Evolutionary conservation across 1,284 basidiomycete species (phyloP).

Genomic region (Mycosarcoma maydis): DNA sequence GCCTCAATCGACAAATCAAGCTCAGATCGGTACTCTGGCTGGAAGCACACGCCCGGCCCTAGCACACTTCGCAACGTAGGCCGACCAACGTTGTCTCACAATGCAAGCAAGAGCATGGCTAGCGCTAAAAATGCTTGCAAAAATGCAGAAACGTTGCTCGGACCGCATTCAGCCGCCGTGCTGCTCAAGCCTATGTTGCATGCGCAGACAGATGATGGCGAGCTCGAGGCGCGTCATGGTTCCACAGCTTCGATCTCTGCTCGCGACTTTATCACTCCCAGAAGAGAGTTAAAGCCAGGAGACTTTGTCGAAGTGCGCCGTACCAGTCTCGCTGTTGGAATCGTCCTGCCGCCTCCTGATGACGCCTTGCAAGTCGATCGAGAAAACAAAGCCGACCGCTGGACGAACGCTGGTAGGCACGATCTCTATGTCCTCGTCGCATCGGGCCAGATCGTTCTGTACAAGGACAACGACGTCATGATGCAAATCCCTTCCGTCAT

Average conservation of each 20-base stretch:
- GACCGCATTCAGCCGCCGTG: conserved; percentile 11
- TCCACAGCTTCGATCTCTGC: not conserved
- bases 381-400: not conserved
- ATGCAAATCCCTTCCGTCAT: conserved; percentile 38
- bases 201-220: not conserved
- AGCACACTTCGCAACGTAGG: conserved; percentile 29
- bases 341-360: conserved; percentile 21
- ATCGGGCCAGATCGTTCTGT: conserved; percentile 26
- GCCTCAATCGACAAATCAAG: conserved; percentile 9
- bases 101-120: conserved; percentile 11
- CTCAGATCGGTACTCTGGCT: conserved; percentile 29
- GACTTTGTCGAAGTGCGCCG: conserved; percentile 46
- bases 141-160: conserved; percentile 16
- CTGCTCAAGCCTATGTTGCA: conserved; percentile 19
- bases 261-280: conserved; percentile 25
- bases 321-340: conserved; percentile 1
- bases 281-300: conserved; percentile 24
- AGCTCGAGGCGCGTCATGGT: not conserved
- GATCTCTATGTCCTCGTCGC: conserved; percentile 38
- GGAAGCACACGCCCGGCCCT: conserved; percentile 36
- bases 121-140: conserved; percentile 2
- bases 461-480: conserved; percentile 45
- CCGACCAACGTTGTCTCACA: conserved; percentile 20
- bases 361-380: not conserved
- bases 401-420: not conserved